Base-by-base conservation (phyloP, 208 protist species). In the Crithidia brevicula region DNA sequence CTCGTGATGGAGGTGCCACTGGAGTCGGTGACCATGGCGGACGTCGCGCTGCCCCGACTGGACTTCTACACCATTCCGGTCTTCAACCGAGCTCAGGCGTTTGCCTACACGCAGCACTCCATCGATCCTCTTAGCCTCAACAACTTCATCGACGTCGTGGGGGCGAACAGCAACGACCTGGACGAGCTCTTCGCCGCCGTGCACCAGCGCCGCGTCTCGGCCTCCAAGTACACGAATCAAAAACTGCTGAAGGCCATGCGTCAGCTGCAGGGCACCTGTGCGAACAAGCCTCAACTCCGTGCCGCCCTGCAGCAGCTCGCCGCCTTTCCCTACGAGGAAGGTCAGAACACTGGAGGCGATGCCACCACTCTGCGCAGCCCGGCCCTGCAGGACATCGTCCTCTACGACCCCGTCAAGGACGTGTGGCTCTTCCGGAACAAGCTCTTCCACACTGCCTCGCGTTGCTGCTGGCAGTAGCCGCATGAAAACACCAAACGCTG, bases 321-420 rank as follows among this genome's bases (percentile, higher is more conserved):
- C 11, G 68, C 75, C 22, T 77, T 83, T 36, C 76, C 83, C 0
- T 89, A 79, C 51, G 72, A 84, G 51, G 74, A 75, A 10, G 78
- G 78, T 9, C 84, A 87, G 65, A 67, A 72, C 63, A 69, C 52
- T 34, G 75, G 67, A 20, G 67, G 47, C 25, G 75, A 81, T 75
- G 56, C 77, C 60, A 27, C 72, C 46, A 52, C 77, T 57, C 74
- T 92, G 31, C 74, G 75, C 8, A 83, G 77, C 36, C 63, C 83
- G 13, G 74, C 73, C 9, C 69, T 94, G 34, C 54, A 64, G 45
- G 89, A 89, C 36, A 86, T 92, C 52, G 89, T 92, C 0, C 67
- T 94, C 11, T 92, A 94, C 82, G 85, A 94, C 69, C 83, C 88
- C 15, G 79, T 90, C 7, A 69, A 78, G 49, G 85, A 94, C 77